phyloP scores from a whole-genome alignment of 768 basidiomycete species.

The Trametes punicea region DNA sequence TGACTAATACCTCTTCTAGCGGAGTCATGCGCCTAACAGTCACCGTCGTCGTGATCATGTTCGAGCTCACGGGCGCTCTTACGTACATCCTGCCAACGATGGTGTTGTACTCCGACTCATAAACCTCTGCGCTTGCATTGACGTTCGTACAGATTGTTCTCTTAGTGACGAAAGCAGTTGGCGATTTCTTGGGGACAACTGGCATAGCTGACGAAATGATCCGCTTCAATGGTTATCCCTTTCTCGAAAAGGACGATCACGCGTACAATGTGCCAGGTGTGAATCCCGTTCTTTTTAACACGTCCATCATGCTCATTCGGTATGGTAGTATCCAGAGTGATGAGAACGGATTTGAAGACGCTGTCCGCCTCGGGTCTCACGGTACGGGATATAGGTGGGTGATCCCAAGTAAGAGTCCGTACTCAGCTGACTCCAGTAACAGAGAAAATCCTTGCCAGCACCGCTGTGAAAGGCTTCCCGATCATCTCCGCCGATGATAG shows the following conservation, averaged over 20 bases:
- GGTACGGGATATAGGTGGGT: conserved; percentile 76
- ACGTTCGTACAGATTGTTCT: conserved; percentile 75
- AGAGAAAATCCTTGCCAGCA: conserved; percentile 72
- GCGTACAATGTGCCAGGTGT: conserved; percentile 87
- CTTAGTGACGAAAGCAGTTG: conserved; percentile 94
- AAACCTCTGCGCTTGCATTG: not conserved
- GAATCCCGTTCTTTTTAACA: conserved; percentile 23
- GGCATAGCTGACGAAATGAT: conserved; percentile 99
- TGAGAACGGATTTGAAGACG: conserved; percentile 77
- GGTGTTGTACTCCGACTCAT: conserved; percentile 45
- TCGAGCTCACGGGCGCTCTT: conserved; percentile 94
- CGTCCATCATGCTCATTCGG: not conserved
- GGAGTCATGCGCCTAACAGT: conserved; percentile 98
- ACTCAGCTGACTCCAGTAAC: not conserved
- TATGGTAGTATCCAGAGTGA: conserved; percentile 76
- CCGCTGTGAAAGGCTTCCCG: conserved; percentile 88
- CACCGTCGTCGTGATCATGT: conserved; percentile 99
- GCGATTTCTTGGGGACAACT: conserved; percentile 87
- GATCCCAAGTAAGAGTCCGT: no score
- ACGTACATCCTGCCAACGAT: conserved; percentile 98
- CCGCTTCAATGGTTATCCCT: conserved; percentile 94
- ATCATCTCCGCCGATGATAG: conserved; percentile 65
- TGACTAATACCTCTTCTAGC: conserved; percentile 38
- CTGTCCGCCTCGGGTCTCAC: conserved; percentile 73
- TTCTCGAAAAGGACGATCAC: conserved; percentile 93